phyloP scores from a whole-genome alignment of 495 filamentous ascomycete species.

The Penicillium diatomitis region DNA sequence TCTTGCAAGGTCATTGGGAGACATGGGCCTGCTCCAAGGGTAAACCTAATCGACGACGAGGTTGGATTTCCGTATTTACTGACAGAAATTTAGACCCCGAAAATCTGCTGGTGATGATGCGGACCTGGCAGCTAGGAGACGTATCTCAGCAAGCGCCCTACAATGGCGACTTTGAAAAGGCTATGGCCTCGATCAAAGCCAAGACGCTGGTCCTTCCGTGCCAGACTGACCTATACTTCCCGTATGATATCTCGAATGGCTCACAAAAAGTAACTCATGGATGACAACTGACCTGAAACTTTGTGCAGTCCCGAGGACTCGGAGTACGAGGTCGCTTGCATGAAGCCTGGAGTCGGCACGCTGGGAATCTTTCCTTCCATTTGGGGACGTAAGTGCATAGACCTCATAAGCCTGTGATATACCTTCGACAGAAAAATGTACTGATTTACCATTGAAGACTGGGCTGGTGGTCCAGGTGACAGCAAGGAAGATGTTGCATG shows the following conservation, averaged over 20 bases:
- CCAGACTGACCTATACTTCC: conserved; percentile 68
- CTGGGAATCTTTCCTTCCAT: conserved; percentile 51
- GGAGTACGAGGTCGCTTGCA: conserved; percentile 55
- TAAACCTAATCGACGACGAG: conserved; percentile 5
- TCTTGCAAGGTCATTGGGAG: conserved; percentile 66
- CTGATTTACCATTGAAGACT: conserved; percentile 22
- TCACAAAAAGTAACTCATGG: background rate
- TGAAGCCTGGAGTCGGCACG: conserved; percentile 51
- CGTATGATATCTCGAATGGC: conserved; percentile 30
- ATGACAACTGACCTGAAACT: conserved; percentile 6
- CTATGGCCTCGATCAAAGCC: conserved; percentile 59
- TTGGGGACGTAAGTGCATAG: conserved; percentile 52
- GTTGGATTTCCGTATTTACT: background rate
- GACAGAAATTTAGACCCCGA: conserved; percentile 44
- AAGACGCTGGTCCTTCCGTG: conserved; percentile 55
- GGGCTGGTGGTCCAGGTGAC: conserved; percentile 56
- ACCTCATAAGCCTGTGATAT: too few species aligned
- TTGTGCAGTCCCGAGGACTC: conserved; percentile 52
- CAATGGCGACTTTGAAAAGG: conserved; percentile 53
- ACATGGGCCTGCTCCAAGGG: conserved; percentile 58
- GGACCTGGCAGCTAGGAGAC: conserved; percentile 69
- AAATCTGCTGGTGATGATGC: conserved; percentile 56
- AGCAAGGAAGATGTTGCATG: conserved; percentile 57
- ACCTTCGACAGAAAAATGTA: background rate
- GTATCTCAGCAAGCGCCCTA: conserved; percentile 54